Evolutionary conservation across 176 grass and related monocot species (phyloP), one percentile per base, ranked within the genome.

Genomic region (Guadua angustifolia): DNA sequence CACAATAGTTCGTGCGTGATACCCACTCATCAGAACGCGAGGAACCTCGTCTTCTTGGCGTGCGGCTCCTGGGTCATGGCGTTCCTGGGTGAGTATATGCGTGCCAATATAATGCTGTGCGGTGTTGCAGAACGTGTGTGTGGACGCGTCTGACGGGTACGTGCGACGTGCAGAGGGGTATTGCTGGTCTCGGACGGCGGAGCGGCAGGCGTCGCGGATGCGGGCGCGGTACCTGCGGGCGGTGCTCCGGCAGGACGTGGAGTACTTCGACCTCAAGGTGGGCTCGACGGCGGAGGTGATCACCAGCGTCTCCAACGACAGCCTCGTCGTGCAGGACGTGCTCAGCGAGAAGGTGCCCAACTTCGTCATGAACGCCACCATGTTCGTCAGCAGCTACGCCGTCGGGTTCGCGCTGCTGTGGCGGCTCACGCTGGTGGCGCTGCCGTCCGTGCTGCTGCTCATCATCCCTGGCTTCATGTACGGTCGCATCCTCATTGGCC

Each of bases 181-280:
- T 57, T 98, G 95, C 85, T 98, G 95, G 93, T 40, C 95, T 51
- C 83, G 93, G 47, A 98, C 95, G 49, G 95, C 84, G 24, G 95
- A 98, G 91, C 74, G 95, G 62, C 95, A 98, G 82, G 93, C 95
- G 53, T 98, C 95, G 85, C 75, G 82, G 84, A 98, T 98, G 95
- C 91, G 95, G 12, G 93, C 73, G 11, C 57, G 85, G 53, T 98
- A 98, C 77, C 93, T 98, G 4, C 77, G 76, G 24, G 95, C 95
- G 8, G 95, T 98, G 61, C 87, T 98, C 72, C 82, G 95, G 81
- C 95, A 98, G 75, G 95, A 98, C 82, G 89, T 95, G 45, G 95
- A 93, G 95, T 98, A 95, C 86, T 98, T 98, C 68, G 95, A 98
- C 83, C 88, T 98, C 45, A 95, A 92, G 74, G 90, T 77, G 0